Base-by-base conservation (phyloP, 2,329 filamentous ascomycete genomes). In the Sphaceloma murrayae region DNA sequence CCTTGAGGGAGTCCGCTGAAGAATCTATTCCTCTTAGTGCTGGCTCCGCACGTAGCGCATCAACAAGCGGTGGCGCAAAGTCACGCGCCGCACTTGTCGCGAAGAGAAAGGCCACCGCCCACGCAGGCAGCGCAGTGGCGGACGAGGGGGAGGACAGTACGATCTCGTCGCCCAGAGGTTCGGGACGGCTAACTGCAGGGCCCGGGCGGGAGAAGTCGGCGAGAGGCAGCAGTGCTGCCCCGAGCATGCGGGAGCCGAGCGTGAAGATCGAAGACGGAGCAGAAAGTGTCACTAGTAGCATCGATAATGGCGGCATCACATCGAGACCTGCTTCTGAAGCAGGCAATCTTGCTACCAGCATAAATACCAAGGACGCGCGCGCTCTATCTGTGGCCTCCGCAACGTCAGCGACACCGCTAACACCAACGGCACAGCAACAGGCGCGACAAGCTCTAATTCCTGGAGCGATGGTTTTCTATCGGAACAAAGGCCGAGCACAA, bases 401-500 rank as follows among this genome's bases (percentile, higher is more conserved):
- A 8, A 39, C 22, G 8, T 39, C 22, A 14, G 44, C 9, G n/a
- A 46, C 33, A 16, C 29, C 45, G 7, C 30, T 39, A 3, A 21
- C 43, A 18, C 14, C 49, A 42, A 36, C 46, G 17, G 39, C 44
- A n/a, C 31, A 42, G 17, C 39, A 43, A 17, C 43, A 53, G 16
- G 49, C 51, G 11, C 53, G 60, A 7, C 52, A 61, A 2, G 57
- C 58, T 13, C 52, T 62, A 22, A 55, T 56, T 19, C 59, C 65
- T 16, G 61, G 66, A 53, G 68, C 68, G 45, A 65, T 70, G 51
- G 69, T 72, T 34, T 67, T 72, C 56, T 71, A 69, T 56, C 66
- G 68, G 43, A 67, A 69, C 52, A 60, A 62, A 55, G 54, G 52
- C 29, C 46, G 59, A 53, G 44, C 51, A 10, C 17, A 18, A 11